Conservation (phyloP, 2,329 filamentous ascomycete species). For the Akanthomyces dipterigenus region DNA sequence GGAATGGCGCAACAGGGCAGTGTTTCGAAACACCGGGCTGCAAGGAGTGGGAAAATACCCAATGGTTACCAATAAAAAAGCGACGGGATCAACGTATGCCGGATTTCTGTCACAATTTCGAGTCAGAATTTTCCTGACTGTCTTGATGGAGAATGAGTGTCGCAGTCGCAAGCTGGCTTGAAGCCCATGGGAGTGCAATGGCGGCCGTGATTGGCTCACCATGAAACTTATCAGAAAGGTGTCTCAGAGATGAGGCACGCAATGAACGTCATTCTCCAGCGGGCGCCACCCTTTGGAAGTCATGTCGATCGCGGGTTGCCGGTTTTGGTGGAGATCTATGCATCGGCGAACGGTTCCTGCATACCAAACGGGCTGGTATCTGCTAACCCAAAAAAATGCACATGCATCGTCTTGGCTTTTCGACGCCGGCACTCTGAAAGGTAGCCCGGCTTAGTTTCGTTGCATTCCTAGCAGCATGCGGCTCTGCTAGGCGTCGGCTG, state of each 20-base stretch:
- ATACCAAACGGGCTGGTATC: neutral
- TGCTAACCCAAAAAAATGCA: neutral
- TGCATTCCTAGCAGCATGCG: neutral
- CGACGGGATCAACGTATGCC: too few species aligned
- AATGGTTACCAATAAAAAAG: too few species aligned
- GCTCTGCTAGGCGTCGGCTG: neutral
- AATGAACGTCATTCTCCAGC: neutral
- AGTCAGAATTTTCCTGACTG: neutral
- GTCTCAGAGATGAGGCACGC: slow-evolving; percentile 7
- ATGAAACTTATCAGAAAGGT: neutral
- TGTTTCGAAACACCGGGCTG: neutral
- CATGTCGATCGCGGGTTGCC: neutral
- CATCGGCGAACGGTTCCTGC: neutral
- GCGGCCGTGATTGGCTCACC: neutral
- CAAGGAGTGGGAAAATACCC: neutral
- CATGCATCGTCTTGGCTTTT: neutral
- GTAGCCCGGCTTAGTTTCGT: neutral
- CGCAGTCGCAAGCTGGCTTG: neutral
- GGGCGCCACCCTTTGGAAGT: neutral
- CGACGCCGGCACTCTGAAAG: neutral
- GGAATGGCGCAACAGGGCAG: neutral
- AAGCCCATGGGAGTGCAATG: neutral
- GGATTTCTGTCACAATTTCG: too few species aligned
- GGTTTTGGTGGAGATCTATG: neutral
- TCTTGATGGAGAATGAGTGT: neutral